A percentile compares a stretch with the other conserved stretches of the same genome.
Evolutionary conservation across 208 protist genomes (phyloP).

Genomic region (Leishmania arabica): DNA sequence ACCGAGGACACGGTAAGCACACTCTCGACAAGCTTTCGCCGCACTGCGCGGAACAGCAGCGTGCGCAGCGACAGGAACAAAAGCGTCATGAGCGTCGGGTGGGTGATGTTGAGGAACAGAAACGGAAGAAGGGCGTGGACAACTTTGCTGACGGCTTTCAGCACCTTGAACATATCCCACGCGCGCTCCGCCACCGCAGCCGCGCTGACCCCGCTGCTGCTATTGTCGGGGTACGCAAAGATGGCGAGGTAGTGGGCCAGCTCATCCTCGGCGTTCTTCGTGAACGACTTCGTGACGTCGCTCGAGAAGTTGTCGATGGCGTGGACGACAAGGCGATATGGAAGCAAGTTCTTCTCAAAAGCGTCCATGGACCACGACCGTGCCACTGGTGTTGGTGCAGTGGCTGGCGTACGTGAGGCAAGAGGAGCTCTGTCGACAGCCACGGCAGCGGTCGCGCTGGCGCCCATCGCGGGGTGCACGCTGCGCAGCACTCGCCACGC

Average conservation of each 20-base stretch:
- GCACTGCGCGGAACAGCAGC: constrained; percentile 69
- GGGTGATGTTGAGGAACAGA: constrained; percentile 59
- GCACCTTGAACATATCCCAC: constrained; percentile 59
- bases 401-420: neutral
- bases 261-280: constrained; percentile 54
- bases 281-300: constrained; percentile 49
- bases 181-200: constrained; percentile 30
- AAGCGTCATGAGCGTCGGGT: constrained; percentile 46
- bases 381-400: neutral
- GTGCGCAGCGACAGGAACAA: constrained; percentile 68
- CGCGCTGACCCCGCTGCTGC: constrained; percentile 2
- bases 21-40: constrained; percentile 61
- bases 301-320: constrained; percentile 58
- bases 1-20: constrained; percentile 81
- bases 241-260: constrained; percentile 21
- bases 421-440: neutral
- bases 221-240: constrained; percentile 18
- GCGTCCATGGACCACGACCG: constrained; percentile 21
- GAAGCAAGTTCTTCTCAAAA: constrained; percentile 25
- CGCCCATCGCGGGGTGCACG: constrained; percentile 15
- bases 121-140: constrained; percentile 76
- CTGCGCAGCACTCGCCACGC: constrained; percentile 52
- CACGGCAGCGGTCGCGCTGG: neutral
- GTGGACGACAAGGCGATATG: constrained; percentile 43
- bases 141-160: constrained; percentile 78